Conservation (phyloP, 2,329 filamentous ascomycete species). For the Ceratocystis lukuohia region DNA sequence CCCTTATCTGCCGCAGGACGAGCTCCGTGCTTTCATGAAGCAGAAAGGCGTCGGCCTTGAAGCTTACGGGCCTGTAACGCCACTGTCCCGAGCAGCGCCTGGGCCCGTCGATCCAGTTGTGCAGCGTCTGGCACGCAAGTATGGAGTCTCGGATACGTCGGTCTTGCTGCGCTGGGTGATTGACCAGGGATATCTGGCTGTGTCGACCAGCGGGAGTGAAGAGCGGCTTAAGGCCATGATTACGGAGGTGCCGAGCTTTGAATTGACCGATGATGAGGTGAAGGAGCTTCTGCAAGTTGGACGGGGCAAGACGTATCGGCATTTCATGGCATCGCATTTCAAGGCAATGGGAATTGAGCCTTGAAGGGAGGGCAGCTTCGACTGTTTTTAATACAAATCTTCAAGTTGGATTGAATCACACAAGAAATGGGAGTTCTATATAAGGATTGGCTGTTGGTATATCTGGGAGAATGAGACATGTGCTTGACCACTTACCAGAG, state of each 20-base stretch:
- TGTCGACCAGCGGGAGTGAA: slow-evolving; percentile 20
- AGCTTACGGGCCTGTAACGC: slow-evolving; percentile 44
- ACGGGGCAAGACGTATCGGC: neutral
- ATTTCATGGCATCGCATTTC: slow-evolving; percentile 9
- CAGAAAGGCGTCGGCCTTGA: slow-evolving; percentile 46
- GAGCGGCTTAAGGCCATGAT: slow-evolving; percentile 20
- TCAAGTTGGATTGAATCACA: no score
- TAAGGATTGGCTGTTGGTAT: no score
- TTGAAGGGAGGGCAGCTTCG: neutral
- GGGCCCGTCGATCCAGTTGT: neutral
- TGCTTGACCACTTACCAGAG: no score
- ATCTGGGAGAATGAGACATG: no score
- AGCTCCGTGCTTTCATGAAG: slow-evolving; percentile 43
- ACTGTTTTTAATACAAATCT: no score
- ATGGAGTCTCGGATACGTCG: slow-evolving; percentile 1
- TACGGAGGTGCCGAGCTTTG: slow-evolving; percentile 20
- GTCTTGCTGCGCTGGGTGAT: slow-evolving; percentile 7
- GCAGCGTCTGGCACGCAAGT: slow-evolving; percentile 1
- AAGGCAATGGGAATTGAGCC: slow-evolving; percentile 13
- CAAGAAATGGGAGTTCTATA: no score
- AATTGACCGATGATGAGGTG: slow-evolving; percentile 11
- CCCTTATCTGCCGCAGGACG: slow-evolving; percentile 50
- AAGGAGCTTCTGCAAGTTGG: slow-evolving; percentile 5
- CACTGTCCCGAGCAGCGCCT: neutral
- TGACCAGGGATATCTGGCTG: slow-evolving; percentile 13